Evolutionary conservation across 345 rosid genomes (phyloP).

Genomic region (Eucalyptus marginata): DNA sequence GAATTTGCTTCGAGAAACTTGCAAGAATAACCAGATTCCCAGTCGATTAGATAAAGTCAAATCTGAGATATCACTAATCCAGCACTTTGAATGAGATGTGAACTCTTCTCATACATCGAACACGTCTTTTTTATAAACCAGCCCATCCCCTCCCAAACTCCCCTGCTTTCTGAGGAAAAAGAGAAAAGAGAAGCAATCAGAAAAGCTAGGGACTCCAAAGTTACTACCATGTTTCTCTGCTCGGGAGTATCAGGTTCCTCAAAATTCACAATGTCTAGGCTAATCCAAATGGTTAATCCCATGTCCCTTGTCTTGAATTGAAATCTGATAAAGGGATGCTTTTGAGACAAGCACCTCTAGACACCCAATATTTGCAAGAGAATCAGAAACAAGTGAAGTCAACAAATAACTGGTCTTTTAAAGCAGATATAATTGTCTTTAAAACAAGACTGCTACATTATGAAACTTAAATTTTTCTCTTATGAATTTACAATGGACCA

Average conservation of each 20-base stretch:
- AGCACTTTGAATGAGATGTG: constrained; percentile 1
- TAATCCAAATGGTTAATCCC: neutral
- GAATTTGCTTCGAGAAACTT: neutral
- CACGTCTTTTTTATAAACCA: neutral
- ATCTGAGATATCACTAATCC: neutral
- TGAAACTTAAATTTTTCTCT: no score
- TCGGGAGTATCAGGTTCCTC: neutral
- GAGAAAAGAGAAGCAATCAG: neutral
- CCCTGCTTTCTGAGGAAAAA: neutral
- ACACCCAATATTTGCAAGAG: neutral
- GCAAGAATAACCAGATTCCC: neutral
- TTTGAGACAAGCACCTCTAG: neutral
- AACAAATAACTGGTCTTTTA: neutral
- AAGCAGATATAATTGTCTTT: neutral
- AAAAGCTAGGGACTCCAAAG: neutral
- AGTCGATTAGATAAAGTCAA: neutral
- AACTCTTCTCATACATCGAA: neutral
- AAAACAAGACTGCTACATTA: neutral
- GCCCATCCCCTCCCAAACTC: neutral
- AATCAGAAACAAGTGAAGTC: constrained; percentile 5
- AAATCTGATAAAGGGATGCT: neutral
- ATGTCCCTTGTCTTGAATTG: neutral
- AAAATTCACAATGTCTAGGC: neutral
- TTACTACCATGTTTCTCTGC: neutral
- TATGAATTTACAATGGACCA: neutral